Percentiles rank a stretch among this genome's conserved stretches.
These are phyloP conservation scores for Penicillium canescens DNA, from an alignment of 495 filamentous ascomycete genomes.

Conservation along the genomic window DNA sequence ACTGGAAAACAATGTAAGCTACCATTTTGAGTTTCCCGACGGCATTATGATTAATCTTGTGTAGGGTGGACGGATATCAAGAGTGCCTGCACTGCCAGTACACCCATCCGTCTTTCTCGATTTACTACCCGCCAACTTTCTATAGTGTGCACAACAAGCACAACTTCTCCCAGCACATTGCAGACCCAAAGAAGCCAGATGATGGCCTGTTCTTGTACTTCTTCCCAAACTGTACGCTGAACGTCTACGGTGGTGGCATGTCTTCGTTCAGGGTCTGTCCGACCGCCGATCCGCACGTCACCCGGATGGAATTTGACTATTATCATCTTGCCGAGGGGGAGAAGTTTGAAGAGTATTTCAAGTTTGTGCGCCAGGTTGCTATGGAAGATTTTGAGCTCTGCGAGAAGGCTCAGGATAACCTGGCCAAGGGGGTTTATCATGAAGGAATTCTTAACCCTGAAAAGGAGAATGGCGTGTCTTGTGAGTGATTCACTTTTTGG, in stretches of 20 bases:
- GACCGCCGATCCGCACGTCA: slow-evolving; percentile 50
- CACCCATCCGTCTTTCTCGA: slow-evolving; percentile 60
- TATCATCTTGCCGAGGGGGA: slow-evolving; percentile 54
- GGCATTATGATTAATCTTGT: neutral
- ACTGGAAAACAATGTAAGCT: slow-evolving; percentile 64
- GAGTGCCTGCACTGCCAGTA: slow-evolving; percentile 66
- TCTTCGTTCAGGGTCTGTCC: slow-evolving; percentile 60
- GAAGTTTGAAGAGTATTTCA: slow-evolving; percentile 60
- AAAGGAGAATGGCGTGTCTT: slow-evolving; percentile 58
- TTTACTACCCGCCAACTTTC: slow-evolving; percentile 59
- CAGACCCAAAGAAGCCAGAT: slow-evolving; percentile 55
- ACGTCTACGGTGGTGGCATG: slow-evolving; percentile 63
- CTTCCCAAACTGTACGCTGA: slow-evolving; percentile 62
- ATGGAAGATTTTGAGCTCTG: slow-evolving; percentile 62
- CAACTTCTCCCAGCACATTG: slow-evolving; percentile 60
- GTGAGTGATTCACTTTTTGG: slow-evolving; percentile 30
- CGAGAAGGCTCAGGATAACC: slow-evolving; percentile 57
- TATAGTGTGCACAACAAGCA: slow-evolving; percentile 57
- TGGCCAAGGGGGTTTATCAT: slow-evolving; percentile 55
- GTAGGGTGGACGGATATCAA: slow-evolving; percentile 61
- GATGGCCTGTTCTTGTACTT: slow-evolving; percentile 61
- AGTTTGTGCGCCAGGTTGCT: slow-evolving; percentile 61
- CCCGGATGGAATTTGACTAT: slow-evolving; percentile 65
- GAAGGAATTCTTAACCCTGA: slow-evolving; percentile 60
- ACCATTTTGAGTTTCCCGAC: neutral